Base-by-base conservation (phyloP, 345 rosid genomes). In the Citrus hindsii region DNA sequence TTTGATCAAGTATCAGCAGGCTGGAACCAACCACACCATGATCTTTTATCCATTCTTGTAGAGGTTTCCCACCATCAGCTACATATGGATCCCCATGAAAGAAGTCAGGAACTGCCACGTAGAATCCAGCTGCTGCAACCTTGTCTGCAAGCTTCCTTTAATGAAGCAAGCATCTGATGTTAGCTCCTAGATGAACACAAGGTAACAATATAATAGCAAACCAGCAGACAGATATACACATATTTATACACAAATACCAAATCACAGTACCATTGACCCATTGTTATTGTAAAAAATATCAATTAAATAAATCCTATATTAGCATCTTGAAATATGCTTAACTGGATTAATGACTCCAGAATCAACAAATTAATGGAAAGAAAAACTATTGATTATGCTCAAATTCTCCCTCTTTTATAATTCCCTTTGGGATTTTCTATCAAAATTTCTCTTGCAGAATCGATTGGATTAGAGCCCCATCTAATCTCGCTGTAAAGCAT, bases 121-220 rank as follows among this genome's bases (percentile, higher is more conserved):
- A 89, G 80, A 81, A 91, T 58, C 95, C 97, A 88, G 89, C 86
- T 77, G 83, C 90, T 71, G 94, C 93, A 81, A 90, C 86, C 82
- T 91, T 93, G 88, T 93, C 97, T 0, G 95, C 97, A 40, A 93
- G 89, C 81, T 90, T 90, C 82, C 95, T 90, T 71, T 80, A 73
- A 42, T 25, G 76, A 22, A 58, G 70, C 13, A 83, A 66, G 30
- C 70, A 64, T 59, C n/a, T n/a, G 46, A 32, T 30, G 73, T 73
- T 76, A 55, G 69, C 24, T 37, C 38, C 63, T 53, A 71, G 37
- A 76, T 40, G 62, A 42, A 22, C 6, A 21, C 5, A 6, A 2
- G 35, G 67, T 7, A 74, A 62, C 25, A 28, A 18, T 19, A 67
- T 18, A 66, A 69, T 67, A 66, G 25, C 32, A 42, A 0, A 40